A percentile compares a stretch with the other conserved stretches of the same genome.
Conservation (phyloP, 2,329 filamentous ascomycete genomes). For the Fusarium abutilonis region DNA sequence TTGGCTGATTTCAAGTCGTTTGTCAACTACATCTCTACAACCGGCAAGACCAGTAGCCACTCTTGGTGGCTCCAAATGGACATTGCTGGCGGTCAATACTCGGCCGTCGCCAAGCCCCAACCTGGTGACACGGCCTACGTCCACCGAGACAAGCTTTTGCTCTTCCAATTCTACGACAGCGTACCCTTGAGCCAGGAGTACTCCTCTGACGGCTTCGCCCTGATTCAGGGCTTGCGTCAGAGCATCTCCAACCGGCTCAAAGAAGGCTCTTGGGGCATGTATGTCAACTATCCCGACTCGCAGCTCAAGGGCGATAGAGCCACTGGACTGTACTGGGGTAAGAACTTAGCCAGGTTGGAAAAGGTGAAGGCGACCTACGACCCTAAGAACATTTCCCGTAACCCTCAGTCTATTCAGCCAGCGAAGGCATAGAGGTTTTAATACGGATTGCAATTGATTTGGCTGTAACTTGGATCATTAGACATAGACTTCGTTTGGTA, state of each 20-base stretch:
- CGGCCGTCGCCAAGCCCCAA: constrained; percentile 49
- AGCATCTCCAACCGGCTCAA: constrained; percentile 47
- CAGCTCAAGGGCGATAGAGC: constrained; percentile 49
- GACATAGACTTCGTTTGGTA: too few relatives aligned
- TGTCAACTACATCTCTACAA: constrained; percentile 39
- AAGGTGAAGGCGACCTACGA: constrained; percentile 51
- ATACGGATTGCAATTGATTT: too few relatives aligned
- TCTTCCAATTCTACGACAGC: constrained; percentile 62
- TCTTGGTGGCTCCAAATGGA: constrained; percentile 47
- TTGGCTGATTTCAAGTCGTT: constrained; percentile 41
- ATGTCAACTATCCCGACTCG: constrained; percentile 56
- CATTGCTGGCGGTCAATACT: constrained; percentile 50
- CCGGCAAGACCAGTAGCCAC: constrained; percentile 30
- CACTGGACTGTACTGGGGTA: constrained; percentile 52
- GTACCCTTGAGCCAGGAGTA: constrained; percentile 42
- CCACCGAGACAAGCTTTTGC: constrained; percentile 57
- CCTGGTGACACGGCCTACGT: constrained; percentile 50
- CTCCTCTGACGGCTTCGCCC: constrained; percentile 49
- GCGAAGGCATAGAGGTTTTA: constrained; percentile 8
- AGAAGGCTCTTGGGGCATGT: constrained; percentile 51
- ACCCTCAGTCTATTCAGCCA: constrained; percentile 49
- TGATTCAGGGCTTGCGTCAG: constrained; percentile 49
- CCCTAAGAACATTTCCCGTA: constrained; percentile 52
- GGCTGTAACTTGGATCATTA: not conserved
- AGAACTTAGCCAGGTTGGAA: constrained; percentile 48